phyloP scores from a whole-genome alignment of 371 early-diverging fungal genomes.

The Syncephalastrum racemosum region DNA sequence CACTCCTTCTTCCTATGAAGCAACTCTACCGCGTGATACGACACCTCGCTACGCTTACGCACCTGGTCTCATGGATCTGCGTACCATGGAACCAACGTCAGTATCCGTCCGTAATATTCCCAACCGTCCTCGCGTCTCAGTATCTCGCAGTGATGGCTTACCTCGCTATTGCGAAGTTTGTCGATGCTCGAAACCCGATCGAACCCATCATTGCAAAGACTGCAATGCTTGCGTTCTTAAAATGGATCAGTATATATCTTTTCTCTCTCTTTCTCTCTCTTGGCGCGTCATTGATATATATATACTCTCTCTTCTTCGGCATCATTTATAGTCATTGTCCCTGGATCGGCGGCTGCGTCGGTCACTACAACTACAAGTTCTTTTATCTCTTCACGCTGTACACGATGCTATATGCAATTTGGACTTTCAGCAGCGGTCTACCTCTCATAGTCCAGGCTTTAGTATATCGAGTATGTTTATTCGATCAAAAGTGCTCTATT shows the following conservation, averaged over 20 bases:
- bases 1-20: no score
- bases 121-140: no score
- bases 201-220: conserved; percentile 66
- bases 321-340: conserved; percentile 57
- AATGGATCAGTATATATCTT: conserved; percentile 60
- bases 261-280: no score
- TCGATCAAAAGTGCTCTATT: no score
- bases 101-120: background rate
- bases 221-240: conserved; percentile 62
- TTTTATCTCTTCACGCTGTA: conserved; percentile 57
- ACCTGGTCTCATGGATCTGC: conserved; percentile 24
- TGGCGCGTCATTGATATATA: background rate
- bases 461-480: conserved; percentile 33
- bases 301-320: background rate
- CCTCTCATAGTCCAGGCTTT: conserved; percentile 35
- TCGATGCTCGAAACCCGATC: conserved; percentile 56
- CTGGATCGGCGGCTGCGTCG: conserved; percentile 64
- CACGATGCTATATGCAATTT: conserved; percentile 48
- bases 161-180: conserved; percentile 57
- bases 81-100: conserved; percentile 14
- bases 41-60: conserved; percentile 31
- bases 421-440: conserved; percentile 37
- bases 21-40: no score
- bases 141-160: conserved; percentile 47
- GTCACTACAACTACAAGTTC: conserved; percentile 62